phyloP scores from a whole-genome alignment of 2,329 filamentous ascomycete species.

The Aphanoascus verrucosus region DNA sequence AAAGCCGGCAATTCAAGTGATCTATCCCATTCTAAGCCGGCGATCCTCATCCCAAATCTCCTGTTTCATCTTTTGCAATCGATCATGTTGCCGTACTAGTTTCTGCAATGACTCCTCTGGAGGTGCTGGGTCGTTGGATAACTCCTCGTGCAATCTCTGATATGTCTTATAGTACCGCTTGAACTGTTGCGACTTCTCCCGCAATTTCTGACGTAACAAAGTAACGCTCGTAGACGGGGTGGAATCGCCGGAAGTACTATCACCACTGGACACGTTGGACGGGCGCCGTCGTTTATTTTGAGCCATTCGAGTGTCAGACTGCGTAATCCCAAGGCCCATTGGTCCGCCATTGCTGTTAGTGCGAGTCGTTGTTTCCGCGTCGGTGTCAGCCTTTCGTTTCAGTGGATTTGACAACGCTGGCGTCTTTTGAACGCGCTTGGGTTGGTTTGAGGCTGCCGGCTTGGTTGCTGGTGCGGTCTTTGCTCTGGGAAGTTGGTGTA shows the following conservation, averaged over 20 bases:
- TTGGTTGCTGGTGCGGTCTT: conserved; percentile 17
- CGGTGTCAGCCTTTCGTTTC: conserved; percentile 33
- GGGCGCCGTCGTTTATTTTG: conserved; percentile 34
- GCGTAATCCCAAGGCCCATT: conserved; percentile 18
- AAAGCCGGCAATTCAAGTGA: not conserved
- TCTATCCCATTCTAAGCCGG: conserved; percentile 22
- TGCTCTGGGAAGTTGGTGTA: conserved; percentile 29
- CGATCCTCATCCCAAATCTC: conserved; percentile 43
- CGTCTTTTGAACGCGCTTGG: conserved; percentile 22
- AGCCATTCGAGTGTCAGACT: conserved; percentile 24
- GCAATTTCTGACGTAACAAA: conserved; percentile 30
- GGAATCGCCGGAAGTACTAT: conserved; percentile 33
- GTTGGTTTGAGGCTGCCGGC: conserved; percentile 17
- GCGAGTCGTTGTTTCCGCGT: not conserved
- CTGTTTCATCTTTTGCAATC: conserved; percentile 47
- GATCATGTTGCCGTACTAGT: conserved; percentile 44
- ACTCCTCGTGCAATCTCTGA: conserved; percentile 42
- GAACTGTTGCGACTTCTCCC: conserved; percentile 39
- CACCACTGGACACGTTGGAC: conserved; percentile 29
- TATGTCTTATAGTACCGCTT: conserved; percentile 50
- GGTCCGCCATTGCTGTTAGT: conserved; percentile 14
- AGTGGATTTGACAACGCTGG: conserved; percentile 27
- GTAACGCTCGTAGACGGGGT: conserved; percentile 32
- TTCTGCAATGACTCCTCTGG: conserved; percentile 43
- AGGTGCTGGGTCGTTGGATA: conserved; percentile 32